Conservation (phyloP, 2,329 filamentous ascomycete species). For the Nemania serpens region DNA sequence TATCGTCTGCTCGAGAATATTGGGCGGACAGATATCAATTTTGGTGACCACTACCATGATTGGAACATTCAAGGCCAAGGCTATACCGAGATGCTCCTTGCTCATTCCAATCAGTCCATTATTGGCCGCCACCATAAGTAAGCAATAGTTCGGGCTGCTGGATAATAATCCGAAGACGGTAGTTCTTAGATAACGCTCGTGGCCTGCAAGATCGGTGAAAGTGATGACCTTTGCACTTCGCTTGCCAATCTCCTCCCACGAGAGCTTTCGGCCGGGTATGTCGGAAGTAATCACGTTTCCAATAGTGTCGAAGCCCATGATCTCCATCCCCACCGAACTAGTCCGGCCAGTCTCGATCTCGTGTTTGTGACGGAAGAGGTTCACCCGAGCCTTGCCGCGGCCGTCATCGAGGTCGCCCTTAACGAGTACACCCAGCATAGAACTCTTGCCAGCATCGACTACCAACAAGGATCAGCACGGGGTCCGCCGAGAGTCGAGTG, state of each 20-base stretch:
- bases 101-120: constrained; percentile 98
- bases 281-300: constrained; percentile 83
- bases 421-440: constrained; percentile 91
- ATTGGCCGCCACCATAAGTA: constrained; percentile 98
- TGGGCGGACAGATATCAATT: constrained; percentile 95
- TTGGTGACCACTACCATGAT: constrained; percentile 98
- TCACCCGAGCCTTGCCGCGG: constrained; percentile 88
- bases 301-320: constrained; percentile 91
- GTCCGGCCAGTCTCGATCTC: constrained; percentile 95
- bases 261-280: constrained; percentile 79
- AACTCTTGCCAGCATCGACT: constrained; percentile 97
- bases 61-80: constrained; percentile 90
- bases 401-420: constrained; percentile 96
- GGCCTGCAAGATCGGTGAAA: constrained; percentile 93
- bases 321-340: constrained; percentile 97
- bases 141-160: constrained; percentile 94
- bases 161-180: constrained; percentile 95
- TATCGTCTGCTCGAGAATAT: constrained; percentile 92
- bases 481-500: constrained; percentile 11
- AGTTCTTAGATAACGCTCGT: constrained; percentile 92
- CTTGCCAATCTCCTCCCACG: constrained; percentile 97
- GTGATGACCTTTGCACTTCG: constrained; percentile 95
- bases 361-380: constrained; percentile 96
- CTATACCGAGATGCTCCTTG: constrained; percentile 96
- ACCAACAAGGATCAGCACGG: constrained; percentile 8